phyloP scores from a whole-genome alignment of 139 green algal species.

The Volvox africanus region DNA sequence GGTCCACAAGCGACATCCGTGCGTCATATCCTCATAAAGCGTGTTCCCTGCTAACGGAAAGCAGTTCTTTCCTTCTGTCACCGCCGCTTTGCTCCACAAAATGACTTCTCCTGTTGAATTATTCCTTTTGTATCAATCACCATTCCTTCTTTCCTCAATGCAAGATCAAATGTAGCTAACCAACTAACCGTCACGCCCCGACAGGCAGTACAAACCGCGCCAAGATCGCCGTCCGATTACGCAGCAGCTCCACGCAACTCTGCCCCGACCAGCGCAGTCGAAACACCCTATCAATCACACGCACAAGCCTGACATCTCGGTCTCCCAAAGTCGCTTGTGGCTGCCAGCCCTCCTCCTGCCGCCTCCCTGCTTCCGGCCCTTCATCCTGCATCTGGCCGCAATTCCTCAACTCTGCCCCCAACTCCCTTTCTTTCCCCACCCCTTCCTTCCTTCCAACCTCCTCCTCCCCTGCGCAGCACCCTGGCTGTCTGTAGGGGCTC shows the following conservation, averaged over 20 bases:
- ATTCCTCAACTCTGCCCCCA: neutral
- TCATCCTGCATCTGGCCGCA: neutral
- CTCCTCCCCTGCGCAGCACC: neutral
- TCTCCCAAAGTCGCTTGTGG: neutral
- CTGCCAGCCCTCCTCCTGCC: neutral
- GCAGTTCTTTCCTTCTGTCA: too few species aligned
- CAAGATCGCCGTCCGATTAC: neutral
- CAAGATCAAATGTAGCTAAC: too few species aligned
- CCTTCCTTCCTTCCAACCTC: neutral
- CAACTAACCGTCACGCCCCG: neutral
- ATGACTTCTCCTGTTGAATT: too few species aligned
- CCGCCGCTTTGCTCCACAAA: too few species aligned
- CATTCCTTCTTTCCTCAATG: too few species aligned
- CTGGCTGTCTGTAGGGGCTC: neutral
- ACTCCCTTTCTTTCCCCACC: neutral
- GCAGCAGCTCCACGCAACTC: neutral
- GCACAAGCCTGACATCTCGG: neutral
- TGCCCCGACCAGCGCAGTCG: constrained; percentile 18
- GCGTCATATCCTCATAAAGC: too few species aligned
- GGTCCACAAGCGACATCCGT: too few species aligned
- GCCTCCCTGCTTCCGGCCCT: neutral
- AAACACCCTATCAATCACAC: neutral
- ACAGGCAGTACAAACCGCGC: neutral
- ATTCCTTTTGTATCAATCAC: too few species aligned
- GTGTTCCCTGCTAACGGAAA: too few species aligned